Conservation (phyloP, 1,284 basidiomycete genomes). For the Ganoderma resinaceum region DNA sequence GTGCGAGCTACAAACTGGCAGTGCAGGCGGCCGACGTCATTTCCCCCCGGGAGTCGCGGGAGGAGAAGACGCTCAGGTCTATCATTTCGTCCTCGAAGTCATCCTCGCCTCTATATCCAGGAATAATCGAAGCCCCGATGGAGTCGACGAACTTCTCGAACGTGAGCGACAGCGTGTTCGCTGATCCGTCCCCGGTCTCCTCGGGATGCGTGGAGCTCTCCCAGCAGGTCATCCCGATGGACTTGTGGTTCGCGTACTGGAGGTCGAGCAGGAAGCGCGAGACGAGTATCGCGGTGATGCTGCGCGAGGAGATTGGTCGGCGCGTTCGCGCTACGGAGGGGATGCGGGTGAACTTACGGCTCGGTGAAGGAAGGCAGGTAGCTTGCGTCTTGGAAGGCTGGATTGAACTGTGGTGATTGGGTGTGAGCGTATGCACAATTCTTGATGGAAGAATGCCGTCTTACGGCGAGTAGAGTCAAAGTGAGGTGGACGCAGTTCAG, state of each 20-base stretch:
- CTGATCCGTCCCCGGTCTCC: not conserved
- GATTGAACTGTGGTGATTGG: not conserved
- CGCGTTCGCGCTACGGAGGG: not conserved
- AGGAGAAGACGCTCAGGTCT: too few relatives aligned
- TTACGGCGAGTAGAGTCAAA: not conserved
- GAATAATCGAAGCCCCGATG: not conserved
- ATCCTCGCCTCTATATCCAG: not conserved
- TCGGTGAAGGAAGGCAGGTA: slow-evolving; percentile 1
- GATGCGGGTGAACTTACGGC: not conserved
- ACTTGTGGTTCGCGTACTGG: not conserved
- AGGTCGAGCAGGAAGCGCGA: not conserved
- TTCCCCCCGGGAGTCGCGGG: too few relatives aligned
- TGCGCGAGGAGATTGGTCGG: not conserved
- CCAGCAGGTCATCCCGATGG: not conserved
- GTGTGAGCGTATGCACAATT: not conserved
- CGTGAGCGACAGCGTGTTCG: not conserved
- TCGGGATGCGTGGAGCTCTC: not conserved
- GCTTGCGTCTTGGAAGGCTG: not conserved
- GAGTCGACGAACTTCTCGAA: not conserved
- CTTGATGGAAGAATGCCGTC: not conserved
- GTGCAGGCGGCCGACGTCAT: too few relatives aligned
- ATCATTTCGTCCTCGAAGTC: not conserved
- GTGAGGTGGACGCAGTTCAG: not conserved
- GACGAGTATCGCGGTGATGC: not conserved
- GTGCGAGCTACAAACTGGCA: too few relatives aligned